Conservation (phyloP, 2,329 filamentous ascomycete species). For the Ceratocystis eucalypticola region DNA sequence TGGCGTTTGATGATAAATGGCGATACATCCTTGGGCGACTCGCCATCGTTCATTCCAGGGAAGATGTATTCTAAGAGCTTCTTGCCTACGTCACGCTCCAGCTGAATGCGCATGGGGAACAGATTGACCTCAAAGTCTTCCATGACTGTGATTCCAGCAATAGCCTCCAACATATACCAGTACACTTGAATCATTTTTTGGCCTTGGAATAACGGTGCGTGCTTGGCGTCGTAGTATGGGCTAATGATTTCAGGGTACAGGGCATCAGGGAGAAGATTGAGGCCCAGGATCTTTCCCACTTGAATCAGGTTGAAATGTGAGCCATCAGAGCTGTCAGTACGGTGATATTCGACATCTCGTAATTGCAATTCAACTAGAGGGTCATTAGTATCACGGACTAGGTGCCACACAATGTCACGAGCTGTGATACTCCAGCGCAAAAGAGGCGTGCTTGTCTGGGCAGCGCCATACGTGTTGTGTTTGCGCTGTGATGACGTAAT, state of each 20-base stretch:
- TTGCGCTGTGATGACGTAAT: conserved; percentile 93
- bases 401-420: conserved; percentile 91
- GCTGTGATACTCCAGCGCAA: conserved; percentile 90
- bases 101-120: conserved; percentile 82
- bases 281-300: conserved; percentile 72
- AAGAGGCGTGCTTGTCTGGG: conserved; percentile 50
- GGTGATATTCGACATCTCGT: conserved; percentile 79
- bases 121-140: conserved; percentile 93
- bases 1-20: conserved; percentile 42
- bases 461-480: conserved; percentile 41
- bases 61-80: conserved; percentile 96
- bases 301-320: conserved; percentile 90
- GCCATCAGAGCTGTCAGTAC: conserved; percentile 91
- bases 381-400: conserved; percentile 75
- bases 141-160: conserved; percentile 92
- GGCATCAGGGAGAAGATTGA: conserved; percentile 80
- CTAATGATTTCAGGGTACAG: conserved; percentile 94
- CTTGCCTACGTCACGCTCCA: conserved; percentile 85
- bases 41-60: conserved; percentile 57
- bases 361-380: conserved; percentile 88
- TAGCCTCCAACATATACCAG: conserved; percentile 97
- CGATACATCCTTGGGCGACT: conserved; percentile 42
- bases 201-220: conserved; percentile 38
- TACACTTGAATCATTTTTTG: conserved; percentile 79
- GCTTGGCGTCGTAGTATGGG: conserved; percentile 63